A percentile compares a stretch with the other conserved stretches of the same genome.
Evolutionary conservation across 495 filamentous ascomycete species (phyloP).

Genomic region (Penicillium subrubescens): DNA sequence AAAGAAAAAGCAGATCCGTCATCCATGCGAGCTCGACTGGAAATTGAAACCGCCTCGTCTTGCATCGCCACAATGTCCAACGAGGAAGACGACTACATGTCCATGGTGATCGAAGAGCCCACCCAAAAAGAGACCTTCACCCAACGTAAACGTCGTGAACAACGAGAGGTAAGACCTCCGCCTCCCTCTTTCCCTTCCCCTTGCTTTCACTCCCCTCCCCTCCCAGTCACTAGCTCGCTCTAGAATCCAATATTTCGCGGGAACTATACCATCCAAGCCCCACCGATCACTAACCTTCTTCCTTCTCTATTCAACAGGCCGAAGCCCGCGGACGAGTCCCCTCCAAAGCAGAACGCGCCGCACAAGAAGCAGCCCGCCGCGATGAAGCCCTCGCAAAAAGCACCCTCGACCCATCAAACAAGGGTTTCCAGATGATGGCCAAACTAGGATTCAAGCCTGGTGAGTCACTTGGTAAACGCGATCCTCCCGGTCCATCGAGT

Average conservation of each 20-base stretch:
- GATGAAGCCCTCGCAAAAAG: constrained; percentile 74
- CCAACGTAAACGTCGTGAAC: constrained; percentile 55
- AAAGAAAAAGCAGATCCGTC: constrained; percentile 10
- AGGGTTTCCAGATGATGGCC: constrained; percentile 95
- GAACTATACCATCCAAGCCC: neutral
- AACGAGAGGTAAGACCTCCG: constrained; percentile 50
- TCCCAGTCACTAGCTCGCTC: neutral
- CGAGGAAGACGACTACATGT: constrained; percentile 68
- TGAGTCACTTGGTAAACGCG: constrained; percentile 64
- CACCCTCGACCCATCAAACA: constrained; percentile 65
- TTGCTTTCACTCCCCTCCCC: neutral
- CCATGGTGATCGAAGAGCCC: constrained; percentile 61
- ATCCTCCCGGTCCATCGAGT: neutral
- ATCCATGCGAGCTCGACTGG: neutral
- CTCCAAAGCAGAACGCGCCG: constrained; percentile 81
- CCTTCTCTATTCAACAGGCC: constrained; percentile 27
- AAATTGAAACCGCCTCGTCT: neutral
- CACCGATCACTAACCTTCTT: neutral
- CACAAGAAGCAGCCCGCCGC: constrained; percentile 66
- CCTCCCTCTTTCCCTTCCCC: neutral
- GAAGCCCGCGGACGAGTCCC: constrained; percentile 48
- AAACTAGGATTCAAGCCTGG: constrained; percentile 85
- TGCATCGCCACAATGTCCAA: constrained; percentile 23
- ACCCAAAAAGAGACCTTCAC: constrained; percentile 57
- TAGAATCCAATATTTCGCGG: neutral